A percentile compares a stretch with the other conserved stretches of the same genome.
phyloP scores from a whole-genome alignment of 2,329 filamentous ascomycete species.

The Penicillium sp. region DNA sequence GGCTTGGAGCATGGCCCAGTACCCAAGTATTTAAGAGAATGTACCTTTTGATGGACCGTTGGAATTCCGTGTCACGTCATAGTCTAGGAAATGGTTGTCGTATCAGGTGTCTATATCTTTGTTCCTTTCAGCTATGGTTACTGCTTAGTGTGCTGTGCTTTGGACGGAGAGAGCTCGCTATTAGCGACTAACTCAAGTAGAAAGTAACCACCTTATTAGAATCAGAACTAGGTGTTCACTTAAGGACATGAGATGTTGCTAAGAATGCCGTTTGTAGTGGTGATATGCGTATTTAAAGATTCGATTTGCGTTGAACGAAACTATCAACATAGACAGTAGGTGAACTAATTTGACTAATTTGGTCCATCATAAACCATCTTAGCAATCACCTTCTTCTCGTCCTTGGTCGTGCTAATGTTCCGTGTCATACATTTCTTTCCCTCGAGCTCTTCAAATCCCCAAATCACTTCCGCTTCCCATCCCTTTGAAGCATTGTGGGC shows the following conservation, averaged over 20 bases:
- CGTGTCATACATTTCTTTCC: conserved; percentile 13
- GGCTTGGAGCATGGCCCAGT: not conserved
- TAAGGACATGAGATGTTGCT: not conserved
- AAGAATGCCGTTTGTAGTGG: too few relatives aligned
- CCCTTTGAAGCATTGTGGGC: conserved; percentile 10
- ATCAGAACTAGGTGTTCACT: too few relatives aligned
- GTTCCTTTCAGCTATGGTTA: not conserved
- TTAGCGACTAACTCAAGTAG: not conserved
- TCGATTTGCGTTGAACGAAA: not conserved
- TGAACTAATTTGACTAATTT: not conserved
- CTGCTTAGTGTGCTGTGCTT: not conserved
- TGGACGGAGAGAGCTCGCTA: not conserved
- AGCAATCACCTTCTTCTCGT: not conserved
- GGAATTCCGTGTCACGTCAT: not conserved
- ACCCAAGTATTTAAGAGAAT: not conserved
- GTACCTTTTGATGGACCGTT: not conserved
- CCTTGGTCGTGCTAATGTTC: conserved; percentile 7
- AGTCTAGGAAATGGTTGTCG: not conserved
- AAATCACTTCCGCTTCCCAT: conserved; percentile 16
- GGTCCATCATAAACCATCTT: conserved; percentile 3
- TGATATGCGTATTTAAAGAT: not conserved
- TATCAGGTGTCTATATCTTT: not conserved
- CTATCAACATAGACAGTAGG: not conserved
- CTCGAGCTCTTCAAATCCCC: conserved; percentile 17
- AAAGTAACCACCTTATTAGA: not conserved